These are phyloP conservation scores for Xylaria bambusicola DNA, from an alignment of 495 filamentous ascomycete genomes.

Conservation along the genomic window DNA sequence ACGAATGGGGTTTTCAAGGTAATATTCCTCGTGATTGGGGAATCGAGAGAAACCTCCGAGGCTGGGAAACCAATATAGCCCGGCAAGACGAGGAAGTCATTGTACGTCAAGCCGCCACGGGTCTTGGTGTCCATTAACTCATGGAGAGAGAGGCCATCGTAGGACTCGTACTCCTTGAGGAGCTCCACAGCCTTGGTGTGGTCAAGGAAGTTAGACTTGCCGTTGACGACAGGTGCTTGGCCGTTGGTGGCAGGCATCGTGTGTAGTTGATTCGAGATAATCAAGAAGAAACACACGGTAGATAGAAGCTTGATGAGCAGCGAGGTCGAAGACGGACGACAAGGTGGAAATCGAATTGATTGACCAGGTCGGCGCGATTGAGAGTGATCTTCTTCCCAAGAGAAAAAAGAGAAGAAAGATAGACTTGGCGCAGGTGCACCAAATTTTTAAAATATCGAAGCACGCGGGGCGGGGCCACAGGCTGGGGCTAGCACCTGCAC, in stretches of 20 bases:
- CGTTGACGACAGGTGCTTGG: conserved; percentile 45
- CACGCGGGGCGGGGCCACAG: too few species aligned
- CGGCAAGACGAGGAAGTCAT: conserved; percentile 62
- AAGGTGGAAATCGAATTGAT: conserved; percentile 33
- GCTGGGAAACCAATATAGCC: conserved; percentile 80
- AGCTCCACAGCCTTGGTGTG: conserved; percentile 71
- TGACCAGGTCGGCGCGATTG: conserved; percentile 51
- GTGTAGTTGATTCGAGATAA: conserved; percentile 30
- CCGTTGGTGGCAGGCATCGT: conserved; percentile 74
- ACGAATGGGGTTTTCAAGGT: conserved; percentile 91
- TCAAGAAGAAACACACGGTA: background rate
- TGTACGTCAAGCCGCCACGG: conserved; percentile 84
- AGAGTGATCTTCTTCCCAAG: conserved; percentile 62
- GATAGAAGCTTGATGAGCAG: conserved; percentile 17
- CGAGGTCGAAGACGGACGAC: conserved; percentile 42
- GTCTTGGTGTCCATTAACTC: conserved; percentile 83
- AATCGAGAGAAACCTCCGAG: conserved; percentile 83
- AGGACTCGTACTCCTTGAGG: conserved; percentile 69
- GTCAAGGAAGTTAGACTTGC: conserved; percentile 43
- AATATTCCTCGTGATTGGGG: conserved; percentile 90
- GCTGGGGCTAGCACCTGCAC: background rate
- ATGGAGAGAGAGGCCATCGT: conserved; percentile 82
- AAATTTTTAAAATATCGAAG: conserved; percentile 20
- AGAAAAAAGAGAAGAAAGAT: conserved; percentile 50
- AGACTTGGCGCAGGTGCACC: conserved; percentile 29